Evolutionary conservation across 768 basidiomycete species (phyloP).

Genomic region (Calocybe cyanea): DNA sequence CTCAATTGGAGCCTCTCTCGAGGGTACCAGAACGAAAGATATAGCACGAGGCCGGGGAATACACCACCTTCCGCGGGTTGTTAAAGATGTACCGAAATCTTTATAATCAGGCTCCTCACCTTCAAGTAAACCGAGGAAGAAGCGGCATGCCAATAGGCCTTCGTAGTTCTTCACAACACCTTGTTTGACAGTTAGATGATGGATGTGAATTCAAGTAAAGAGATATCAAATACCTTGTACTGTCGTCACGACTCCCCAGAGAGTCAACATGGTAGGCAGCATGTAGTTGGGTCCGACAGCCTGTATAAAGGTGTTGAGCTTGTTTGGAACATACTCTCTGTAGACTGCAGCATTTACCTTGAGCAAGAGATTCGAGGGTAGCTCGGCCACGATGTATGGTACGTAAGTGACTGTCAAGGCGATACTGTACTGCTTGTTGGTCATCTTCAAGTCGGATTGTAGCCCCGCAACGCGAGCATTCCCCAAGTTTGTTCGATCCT

Average conservation of each 20-base stretch:
- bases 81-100: not conserved
- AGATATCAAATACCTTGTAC: slow-evolving; percentile 6
- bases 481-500: slow-evolving; percentile 54
- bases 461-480: slow-evolving; percentile 64
- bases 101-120: slow-evolving; percentile 21
- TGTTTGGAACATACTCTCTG: not conserved
- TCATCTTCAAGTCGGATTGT: slow-evolving; percentile 49
- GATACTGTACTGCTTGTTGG: slow-evolving; percentile 46
- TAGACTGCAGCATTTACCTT: slow-evolving; percentile 31
- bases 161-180: slow-evolving; percentile 46
- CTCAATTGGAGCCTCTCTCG: slow-evolving; percentile 47
- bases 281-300: slow-evolving; percentile 17
- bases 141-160: slow-evolving; percentile 44
- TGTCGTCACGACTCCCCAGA: slow-evolving; percentile 11
- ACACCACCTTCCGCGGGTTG: slow-evolving; percentile 40
- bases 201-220: not conserved
- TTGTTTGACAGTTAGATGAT: slow-evolving; percentile 1
- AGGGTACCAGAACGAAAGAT: slow-evolving; percentile 55
- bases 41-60: slow-evolving; percentile 54
- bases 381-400: slow-evolving; percentile 55
- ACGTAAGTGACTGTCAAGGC: slow-evolving; percentile 46
- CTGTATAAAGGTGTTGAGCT: not conserved
- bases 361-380: slow-evolving; percentile 59
- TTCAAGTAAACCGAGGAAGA: slow-evolving; percentile 51
- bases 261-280: slow-evolving; percentile 11